Evolutionary conservation across 495 filamentous ascomycete genomes (phyloP).

Genomic region (Tirmania nivea): DNA sequence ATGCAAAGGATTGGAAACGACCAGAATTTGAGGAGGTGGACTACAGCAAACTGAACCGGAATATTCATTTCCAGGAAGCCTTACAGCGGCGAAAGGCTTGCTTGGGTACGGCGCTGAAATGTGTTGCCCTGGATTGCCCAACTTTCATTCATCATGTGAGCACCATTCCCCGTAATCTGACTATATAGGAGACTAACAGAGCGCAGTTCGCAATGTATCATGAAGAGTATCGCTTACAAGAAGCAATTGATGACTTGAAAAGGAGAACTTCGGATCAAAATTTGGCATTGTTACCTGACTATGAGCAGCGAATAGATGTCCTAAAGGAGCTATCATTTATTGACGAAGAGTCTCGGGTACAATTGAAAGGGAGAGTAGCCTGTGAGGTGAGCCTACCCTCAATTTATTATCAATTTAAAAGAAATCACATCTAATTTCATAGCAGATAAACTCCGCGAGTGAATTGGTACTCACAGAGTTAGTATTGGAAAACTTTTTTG

Average conservation of each 20-base stretch:
- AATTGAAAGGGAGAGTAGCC: slow-evolving; percentile 92
- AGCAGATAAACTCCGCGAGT: slow-evolving; percentile 74
- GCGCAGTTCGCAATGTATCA: slow-evolving; percentile 68
- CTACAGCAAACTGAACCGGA: slow-evolving; percentile 51
- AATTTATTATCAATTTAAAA: background rate
- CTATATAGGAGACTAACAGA: slow-evolving; percentile 4
- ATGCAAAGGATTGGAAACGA: slow-evolving; percentile 43
- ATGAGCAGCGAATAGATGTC: slow-evolving; percentile 82
- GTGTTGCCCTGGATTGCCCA: slow-evolving; percentile 41
- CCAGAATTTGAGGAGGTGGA: slow-evolving; percentile 72
- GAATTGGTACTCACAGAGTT: slow-evolving; percentile 95
- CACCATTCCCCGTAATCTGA: slow-evolving; percentile 3
- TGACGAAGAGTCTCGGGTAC: slow-evolving; percentile 59
- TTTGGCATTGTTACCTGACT: slow-evolving; percentile 88
- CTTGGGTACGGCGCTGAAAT: slow-evolving; percentile 33
- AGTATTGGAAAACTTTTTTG: slow-evolving; percentile 85
- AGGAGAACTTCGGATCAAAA: slow-evolving; percentile 89
- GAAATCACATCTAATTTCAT: background rate
- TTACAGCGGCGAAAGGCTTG: slow-evolving; percentile 43
- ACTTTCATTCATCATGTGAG: slow-evolving; percentile 70
- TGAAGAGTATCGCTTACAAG: slow-evolving; percentile 82
- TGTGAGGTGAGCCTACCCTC: slow-evolving; percentile 40
- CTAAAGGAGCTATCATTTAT: slow-evolving; percentile 80
- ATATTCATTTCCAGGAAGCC: slow-evolving; percentile 46
- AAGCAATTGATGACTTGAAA: slow-evolving; percentile 67